A percentile compares a stretch with the other conserved stretches of the same genome.
Evolutionary conservation across 169 alveolate species (phyloP).

Genomic region (Plasmodium knowlesi): DNA sequence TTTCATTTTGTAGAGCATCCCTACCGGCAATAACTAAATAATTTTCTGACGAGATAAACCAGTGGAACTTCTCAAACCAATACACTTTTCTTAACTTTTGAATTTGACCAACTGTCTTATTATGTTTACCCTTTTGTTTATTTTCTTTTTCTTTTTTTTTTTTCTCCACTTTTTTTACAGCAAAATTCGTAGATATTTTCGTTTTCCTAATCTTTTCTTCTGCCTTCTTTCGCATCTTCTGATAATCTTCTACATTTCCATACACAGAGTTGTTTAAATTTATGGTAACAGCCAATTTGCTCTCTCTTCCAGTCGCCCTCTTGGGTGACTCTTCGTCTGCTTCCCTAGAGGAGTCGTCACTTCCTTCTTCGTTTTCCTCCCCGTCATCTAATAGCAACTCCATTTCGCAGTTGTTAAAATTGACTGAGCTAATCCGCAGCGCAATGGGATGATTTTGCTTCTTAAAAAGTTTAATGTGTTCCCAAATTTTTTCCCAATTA

Average conservation of each 20-base stretch:
- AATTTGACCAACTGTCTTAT: conserved; percentile 55
- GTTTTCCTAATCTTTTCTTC: conserved; percentile 91
- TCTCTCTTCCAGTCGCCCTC: conserved; percentile 33
- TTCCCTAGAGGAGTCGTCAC: not conserved
- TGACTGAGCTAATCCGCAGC: conserved; percentile 84
- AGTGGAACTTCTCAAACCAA: conserved; percentile 98
- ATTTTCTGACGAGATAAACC: conserved; percentile 95
- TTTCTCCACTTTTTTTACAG: conserved; percentile 92
- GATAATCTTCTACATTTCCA: conserved; percentile 90
- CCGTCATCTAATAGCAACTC: conserved; percentile 74
- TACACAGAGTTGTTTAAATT: conserved; percentile 85
- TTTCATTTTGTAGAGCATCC: conserved; percentile 96
- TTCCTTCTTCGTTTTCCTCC: conserved; percentile 5
- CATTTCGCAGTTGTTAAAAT: conserved; percentile 84
- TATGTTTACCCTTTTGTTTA: conserved; percentile 57
- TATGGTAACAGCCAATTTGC: conserved; percentile 78
- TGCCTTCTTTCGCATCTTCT: conserved; percentile 88
- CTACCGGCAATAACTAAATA: conserved; percentile 87
- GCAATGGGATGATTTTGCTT: conserved; percentile 92
- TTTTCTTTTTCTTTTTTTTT: conserved; percentile 87
- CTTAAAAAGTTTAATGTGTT: conserved; percentile 91
- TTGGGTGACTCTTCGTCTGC: conserved; percentile 38
- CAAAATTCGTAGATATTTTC: conserved; percentile 89
- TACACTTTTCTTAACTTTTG: conserved; percentile 89
- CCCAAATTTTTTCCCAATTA: conserved; percentile 92